These are phyloP conservation scores for Starmerella davenportii DNA, from an alignment of 805 yeast genomes.

Conservation along the genomic window DNA sequence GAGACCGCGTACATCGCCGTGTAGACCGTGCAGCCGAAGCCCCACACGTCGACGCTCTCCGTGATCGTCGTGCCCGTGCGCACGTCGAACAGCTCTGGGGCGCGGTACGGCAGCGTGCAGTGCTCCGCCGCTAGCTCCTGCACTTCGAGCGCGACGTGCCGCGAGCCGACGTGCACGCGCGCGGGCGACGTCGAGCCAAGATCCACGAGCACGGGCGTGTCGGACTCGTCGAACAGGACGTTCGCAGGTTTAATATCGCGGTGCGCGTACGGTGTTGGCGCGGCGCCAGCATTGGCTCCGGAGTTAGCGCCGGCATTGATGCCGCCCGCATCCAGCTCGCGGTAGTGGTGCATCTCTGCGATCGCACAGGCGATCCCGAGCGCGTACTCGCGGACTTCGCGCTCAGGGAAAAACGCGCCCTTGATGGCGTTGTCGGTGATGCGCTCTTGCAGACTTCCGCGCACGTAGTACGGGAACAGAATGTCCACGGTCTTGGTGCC, in stretches of 20 bases:
- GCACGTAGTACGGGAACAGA: constrained; percentile 56
- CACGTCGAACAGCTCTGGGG: constrained; percentile 77
- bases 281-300: not conserved
- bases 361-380: constrained; percentile 56
- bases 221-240: constrained; percentile 58
- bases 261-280: constrained; percentile 48
- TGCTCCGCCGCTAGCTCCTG: constrained; percentile 73
- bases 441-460: constrained; percentile 66
- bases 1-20: constrained; percentile 60
- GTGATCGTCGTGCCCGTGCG: constrained; percentile 45
- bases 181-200: constrained; percentile 66
- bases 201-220: constrained; percentile 64
- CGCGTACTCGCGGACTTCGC: constrained; percentile 36
- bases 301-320: not conserved
- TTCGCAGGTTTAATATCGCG: constrained; percentile 81
- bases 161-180: constrained; percentile 31
- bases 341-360: constrained; percentile 54
- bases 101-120: constrained; percentile 71
- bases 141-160: constrained; percentile 55
- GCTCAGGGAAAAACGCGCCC: constrained; percentile 37
- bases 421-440: constrained; percentile 47
- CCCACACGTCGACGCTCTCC: constrained; percentile 79
- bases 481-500: constrained; percentile 68
- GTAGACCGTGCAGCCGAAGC: constrained; percentile 70
- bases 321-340: constrained; percentile 9